These are phyloP conservation scores for Cylindrotheca closterium DNA, from an alignment of 108 stramenopile species.

Conservation along the genomic window DNA sequence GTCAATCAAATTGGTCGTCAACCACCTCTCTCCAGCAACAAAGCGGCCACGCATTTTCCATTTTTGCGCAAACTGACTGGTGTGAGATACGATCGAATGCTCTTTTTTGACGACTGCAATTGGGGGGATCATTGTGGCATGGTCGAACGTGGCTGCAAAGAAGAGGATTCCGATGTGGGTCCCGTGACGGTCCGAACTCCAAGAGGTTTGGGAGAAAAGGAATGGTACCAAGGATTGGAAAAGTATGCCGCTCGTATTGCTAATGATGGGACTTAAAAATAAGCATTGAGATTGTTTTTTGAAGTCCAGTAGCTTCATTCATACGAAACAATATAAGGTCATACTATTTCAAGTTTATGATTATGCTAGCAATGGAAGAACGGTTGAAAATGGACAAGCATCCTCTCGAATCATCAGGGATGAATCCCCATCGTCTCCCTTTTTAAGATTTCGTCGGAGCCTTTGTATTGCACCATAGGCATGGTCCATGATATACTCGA, in stretches of 20 bases:
- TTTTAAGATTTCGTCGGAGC: not conserved
- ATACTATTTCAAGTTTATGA: not conserved
- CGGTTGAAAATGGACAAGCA: not conserved
- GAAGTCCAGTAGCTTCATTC: too few species aligned
- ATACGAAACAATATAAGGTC: too few species aligned
- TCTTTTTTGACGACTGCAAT: slow-evolving; percentile 96
- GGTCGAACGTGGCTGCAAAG: slow-evolving; percentile 70
- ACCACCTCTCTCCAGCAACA: slow-evolving; percentile 76
- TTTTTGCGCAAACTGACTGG: slow-evolving; percentile 69
- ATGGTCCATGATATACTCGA: not conserved
- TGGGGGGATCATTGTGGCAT: slow-evolving; percentile 89
- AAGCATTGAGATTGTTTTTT: too few species aligned
- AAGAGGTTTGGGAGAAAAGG: slow-evolving; percentile 49
- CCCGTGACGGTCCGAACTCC: slow-evolving; percentile 68
- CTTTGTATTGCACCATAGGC: not conserved
- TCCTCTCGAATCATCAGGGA: not conserved
- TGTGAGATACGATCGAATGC: slow-evolving; percentile 86
- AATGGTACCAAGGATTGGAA: slow-evolving; percentile 65
- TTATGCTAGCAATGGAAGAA: not conserved
- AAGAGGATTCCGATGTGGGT: slow-evolving; percentile 45
- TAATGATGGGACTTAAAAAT: too few species aligned
- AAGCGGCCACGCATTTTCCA: slow-evolving; percentile 88
- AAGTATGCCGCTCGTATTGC: not conserved
- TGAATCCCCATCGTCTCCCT: too few species aligned
- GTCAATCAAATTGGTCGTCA: slow-evolving; percentile 89